Evolutionary conservation across 257 asterid genomes (phyloP), one percentile per base, ranked within the genome.

Genomic region (Prunella vulgaris): DNA sequence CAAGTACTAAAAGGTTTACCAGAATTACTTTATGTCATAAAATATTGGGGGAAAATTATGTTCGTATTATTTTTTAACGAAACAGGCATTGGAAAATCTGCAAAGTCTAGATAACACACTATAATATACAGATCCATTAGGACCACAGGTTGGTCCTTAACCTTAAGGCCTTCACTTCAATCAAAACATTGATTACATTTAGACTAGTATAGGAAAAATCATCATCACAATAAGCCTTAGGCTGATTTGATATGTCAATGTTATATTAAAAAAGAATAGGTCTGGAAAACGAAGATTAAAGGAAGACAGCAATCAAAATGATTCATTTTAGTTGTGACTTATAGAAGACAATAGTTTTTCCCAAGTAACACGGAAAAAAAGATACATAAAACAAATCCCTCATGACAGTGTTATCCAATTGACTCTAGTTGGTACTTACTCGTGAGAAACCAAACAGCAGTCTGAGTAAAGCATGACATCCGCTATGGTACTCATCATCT

Each of bases 381-480:
- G 20, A 52, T 18, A 53, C 53, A 60, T 69, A 27, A 28, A 59
- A 67, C n/a, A 13, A 4, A 71, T 32, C 10, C 35, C 49, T 30
- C 64, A 44, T 30, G 3, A 46, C 14, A 51, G n/a, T 4, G 27
- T 24, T 7, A 67, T 22, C 73, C 44, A 52, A 54, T 33, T 60
- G 65, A 68, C 58, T 38, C 60, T 52, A 27, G 70, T 49, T 42
- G 63, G 68, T 64, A 83, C 93, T 83, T 81, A 87, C 93, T 87
- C 83, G 65, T 62, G 80, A 38, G 90, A 76, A 33, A 79, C 81
- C 80, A 87, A 79, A 72, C 84, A 83, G 81, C 90, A 87, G 32
- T 81, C 83, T 22, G 83, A 74, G 65, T 46, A 46, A 52, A 71
- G 78, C 70, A 73, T 68, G 61, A 72, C 14, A 61, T 80, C 74